Base-by-base conservation (phyloP, 306 rosid species). In the Datisca glomerata region DNA sequence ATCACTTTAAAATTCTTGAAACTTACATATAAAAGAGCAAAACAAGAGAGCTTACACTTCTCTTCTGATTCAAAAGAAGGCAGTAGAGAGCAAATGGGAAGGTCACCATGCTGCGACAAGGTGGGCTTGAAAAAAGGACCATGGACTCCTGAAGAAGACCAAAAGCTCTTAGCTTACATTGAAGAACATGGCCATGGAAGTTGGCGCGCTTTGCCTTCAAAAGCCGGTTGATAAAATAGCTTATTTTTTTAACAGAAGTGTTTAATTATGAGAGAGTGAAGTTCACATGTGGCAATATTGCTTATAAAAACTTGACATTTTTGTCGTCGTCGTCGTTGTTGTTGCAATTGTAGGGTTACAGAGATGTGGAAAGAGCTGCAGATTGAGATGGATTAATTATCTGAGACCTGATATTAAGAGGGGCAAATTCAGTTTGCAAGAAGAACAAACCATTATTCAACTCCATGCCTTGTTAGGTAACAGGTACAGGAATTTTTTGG, bases 131-230 rank as follows among this genome's bases (percentile, higher is more conserved):
- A 91, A 87, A 91, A 85, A 75, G 99, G 99, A 12, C 99, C 99
- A 32, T 91, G 99, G 99, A 91, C 96, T 23, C 96, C 99, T 1
- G 99, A 91, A 60, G 99, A 91, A 74, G 99, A 91, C 58, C 99
- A 91, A 61, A 85, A 91, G 34, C 99, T 91, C 59, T 69, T 91
- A 49, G 96, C 92, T 59, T 91, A 73, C 27, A 84, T 91, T 10
- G 96, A 91, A 59, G 94, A 85, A 71, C 93, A 91, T 41, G 96
- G 99, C 52, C 99, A 91, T 60, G 99, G 99, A 34, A 91, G 99
- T 53, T 91, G 99, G 99, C 76, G 99, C 41, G 99, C 99, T 39
- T 82, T 91, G 60, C 99, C 99, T 0, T 40, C 78, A 24, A 91
- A 80, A 80, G 96, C 99, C 22, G 99, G 99, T 91, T n/a, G n/a